phyloP scores from a whole-genome alignment of 345 rosid genomes.

The Syzygium aqueum region DNA sequence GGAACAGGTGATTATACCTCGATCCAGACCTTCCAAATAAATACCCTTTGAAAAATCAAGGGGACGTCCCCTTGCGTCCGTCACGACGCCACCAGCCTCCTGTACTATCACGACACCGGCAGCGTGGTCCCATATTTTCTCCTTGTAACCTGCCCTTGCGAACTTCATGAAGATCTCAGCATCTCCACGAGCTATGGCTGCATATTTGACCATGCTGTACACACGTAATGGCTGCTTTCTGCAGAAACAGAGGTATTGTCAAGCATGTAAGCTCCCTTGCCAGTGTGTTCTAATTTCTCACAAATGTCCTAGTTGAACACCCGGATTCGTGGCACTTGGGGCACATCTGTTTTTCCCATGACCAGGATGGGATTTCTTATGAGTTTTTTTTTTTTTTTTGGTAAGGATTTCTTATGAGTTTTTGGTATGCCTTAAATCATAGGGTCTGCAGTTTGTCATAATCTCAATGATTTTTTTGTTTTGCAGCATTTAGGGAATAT shows the following conservation, averaged over 20 bases:
- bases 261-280: neutral
- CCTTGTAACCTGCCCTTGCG: slow-evolving; percentile 71
- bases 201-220: slow-evolving; percentile 94
- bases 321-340: neutral
- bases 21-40: slow-evolving; percentile 74
- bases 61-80: slow-evolving; percentile 71
- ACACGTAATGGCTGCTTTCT: slow-evolving; percentile 77
- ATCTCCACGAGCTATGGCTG: slow-evolving; percentile 90
- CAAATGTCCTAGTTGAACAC: neutral
- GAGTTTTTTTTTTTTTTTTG: too few relatives aligned
- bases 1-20: slow-evolving; percentile 69
- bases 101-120: slow-evolving; percentile 80
- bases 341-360: neutral
- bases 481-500: neutral
- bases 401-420: neutral
- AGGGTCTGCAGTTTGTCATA: neutral
- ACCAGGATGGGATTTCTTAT: neutral
- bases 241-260: slow-evolving; percentile 3
- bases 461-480: neutral
- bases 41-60: slow-evolving; percentile 75
- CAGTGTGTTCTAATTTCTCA: neutral
- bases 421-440: neutral
- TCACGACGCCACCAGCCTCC: slow-evolving; percentile 97
- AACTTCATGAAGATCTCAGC: slow-evolving; percentile 91
- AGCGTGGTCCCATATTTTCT: slow-evolving; percentile 95